A percentile compares a stretch with the other conserved stretches of the same genome.
phyloP scores from a whole-genome alignment of 305 asterid genomes.

The Salvia sclarea region DNA sequence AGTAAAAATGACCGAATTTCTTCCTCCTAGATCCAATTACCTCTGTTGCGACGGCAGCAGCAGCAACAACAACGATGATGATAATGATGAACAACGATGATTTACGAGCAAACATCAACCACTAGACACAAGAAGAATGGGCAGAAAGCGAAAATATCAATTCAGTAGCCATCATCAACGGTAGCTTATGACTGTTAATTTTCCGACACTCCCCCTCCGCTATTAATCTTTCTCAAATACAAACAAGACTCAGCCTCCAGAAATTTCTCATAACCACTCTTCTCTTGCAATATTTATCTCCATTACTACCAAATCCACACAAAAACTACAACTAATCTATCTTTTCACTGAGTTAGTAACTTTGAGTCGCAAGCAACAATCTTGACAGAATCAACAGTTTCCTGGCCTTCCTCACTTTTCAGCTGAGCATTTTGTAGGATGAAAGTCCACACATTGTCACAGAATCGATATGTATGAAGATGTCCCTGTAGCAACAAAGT shows the following conservation, averaged over 20 bases:
- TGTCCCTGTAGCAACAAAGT: slow-evolving; percentile 66
- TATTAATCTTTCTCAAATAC: slow-evolving; percentile 26
- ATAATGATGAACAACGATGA: background rate
- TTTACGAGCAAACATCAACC: background rate
- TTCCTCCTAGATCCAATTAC: no score
- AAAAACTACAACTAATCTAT: slow-evolving; percentile 12
- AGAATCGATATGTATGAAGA: slow-evolving; percentile 97
- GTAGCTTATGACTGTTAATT: background rate
- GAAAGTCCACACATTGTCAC: slow-evolving; percentile 99
- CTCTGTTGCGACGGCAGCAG: no score
- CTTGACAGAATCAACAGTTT: slow-evolving; percentile 72
- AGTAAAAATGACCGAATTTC: no score
- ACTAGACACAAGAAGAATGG: background rate
- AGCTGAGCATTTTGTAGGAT: slow-evolving; percentile 80
- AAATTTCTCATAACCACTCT: slow-evolving; percentile 9
- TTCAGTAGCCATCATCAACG: slow-evolving; percentile 13
- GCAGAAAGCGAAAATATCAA: slow-evolving; percentile 14
- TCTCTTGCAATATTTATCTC: slow-evolving; percentile 10
- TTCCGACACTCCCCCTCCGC: background rate
- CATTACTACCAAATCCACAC: slow-evolving; percentile 26
- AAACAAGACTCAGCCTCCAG: slow-evolving; percentile 16
- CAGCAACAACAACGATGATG: background rate
- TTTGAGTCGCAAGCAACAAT: slow-evolving; percentile 95
- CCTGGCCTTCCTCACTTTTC: slow-evolving; percentile 84
- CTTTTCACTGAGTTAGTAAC: slow-evolving; percentile 70